Evolutionary conservation across 2,329 filamentous ascomycete species (phyloP).

Genomic region (Penicillium sp.): DNA sequence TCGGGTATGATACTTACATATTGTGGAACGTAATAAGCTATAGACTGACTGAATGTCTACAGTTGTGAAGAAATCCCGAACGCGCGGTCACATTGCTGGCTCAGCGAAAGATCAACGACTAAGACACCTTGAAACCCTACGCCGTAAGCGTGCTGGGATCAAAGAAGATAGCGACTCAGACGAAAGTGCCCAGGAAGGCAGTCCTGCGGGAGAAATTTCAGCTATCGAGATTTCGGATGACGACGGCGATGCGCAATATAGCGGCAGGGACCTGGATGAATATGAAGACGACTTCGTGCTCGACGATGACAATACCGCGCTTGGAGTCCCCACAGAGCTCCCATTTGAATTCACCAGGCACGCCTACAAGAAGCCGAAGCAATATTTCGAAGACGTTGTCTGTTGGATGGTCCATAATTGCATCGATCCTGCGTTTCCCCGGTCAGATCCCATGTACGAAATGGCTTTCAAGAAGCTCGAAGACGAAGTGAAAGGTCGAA

Average conservation of each 20-base stretch:
- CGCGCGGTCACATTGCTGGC: conserved; percentile 44
- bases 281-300: conserved; percentile 69
- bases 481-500: conserved; percentile 70
- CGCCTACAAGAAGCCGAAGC: conserved; percentile 68
- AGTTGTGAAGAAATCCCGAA: conserved; percentile 45
- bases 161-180: conserved; percentile 31
- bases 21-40: not conserved
- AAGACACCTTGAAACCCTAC: conserved; percentile 48
- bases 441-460: conserved; percentile 66
- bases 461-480: conserved; percentile 73
- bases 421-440: conserved; percentile 71
- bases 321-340: conserved; percentile 64
- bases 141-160: conserved; percentile 48
- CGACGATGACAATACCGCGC: conserved; percentile 62
- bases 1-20: conserved; percentile 36
- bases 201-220: conserved; percentile 17
- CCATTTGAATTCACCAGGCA: conserved; percentile 72
- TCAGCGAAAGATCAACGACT: conserved; percentile 45
- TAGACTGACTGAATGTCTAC: conserved; percentile 15
- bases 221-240: conserved; percentile 18
- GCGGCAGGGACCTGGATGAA: conserved; percentile 51
- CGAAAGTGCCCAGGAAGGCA: conserved; percentile 18
- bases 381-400: conserved; percentile 73
- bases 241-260: conserved; percentile 38
- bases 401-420: conserved; percentile 84